Evolutionary conservation across 208 protist genomes (phyloP), one percentile per base, ranked within the genome.

Genomic region (Trypanosoma avium): DNA sequence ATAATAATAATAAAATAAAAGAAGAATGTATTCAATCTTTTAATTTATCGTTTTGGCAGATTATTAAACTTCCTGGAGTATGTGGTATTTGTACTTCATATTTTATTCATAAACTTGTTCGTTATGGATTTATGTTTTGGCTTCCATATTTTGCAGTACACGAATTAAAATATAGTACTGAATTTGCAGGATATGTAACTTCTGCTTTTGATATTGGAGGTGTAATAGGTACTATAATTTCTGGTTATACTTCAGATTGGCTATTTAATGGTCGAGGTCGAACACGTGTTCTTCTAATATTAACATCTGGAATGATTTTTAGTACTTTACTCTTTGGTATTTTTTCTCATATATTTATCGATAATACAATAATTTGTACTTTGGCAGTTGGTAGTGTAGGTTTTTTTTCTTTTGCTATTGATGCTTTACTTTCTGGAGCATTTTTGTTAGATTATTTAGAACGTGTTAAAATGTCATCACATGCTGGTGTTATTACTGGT

Each of bases 101-200:
- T 52, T 83, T 79, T 36, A 29, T 67, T 38, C 52, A 77, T 24
- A 75, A 83, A 66, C 73, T 83, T 22, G 71, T 83, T 42, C 67
- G 77, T 17, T 83, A 83, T 46, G 49, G 61, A 13, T 70, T 83
- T 43, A 61, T 83, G 38, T 77, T 73, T 32, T 83, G 77, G 77
- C 55, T 83, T 26, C 77, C 77, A n/a, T 80, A 79, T 61, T 83
- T 77, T 59, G 59, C 78, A n/a, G 63, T 36, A n/a, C 36, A 62
- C 6, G 76, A 76, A 12, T 55, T 79, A 43, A 52, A 69, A 7
- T 75, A 45, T 47, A 54, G 17, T 19, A 38, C 62, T 4, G 67
- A 56, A 8, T 48, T 12, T 40, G 67, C 77, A n/a, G 77, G 77
- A 19, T 68, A 69, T 62, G 49, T 83, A 19, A 32, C 73, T 10